Percentiles rank a stretch among this genome's conserved stretches.
Evolutionary conservation across 2,329 filamentous ascomycete genomes (phyloP).

Genomic region (Claviceps sorghi): DNA sequence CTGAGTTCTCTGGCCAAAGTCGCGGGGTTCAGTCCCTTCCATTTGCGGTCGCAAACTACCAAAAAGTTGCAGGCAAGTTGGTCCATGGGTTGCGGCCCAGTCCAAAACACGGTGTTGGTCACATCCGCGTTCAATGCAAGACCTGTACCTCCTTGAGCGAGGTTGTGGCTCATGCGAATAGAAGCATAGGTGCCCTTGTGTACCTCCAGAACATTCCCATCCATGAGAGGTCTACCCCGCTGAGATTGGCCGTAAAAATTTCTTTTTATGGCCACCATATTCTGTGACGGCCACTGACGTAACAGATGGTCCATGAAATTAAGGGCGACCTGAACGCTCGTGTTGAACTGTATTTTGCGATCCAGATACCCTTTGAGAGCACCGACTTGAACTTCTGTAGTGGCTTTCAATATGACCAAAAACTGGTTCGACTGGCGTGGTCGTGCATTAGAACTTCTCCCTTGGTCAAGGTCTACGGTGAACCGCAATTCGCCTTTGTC

Average conservation of each 20-base stretch:
- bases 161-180: slow-evolving; percentile 53
- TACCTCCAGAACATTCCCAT: slow-evolving; percentile 47
- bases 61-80: slow-evolving; percentile 22
- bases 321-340: slow-evolving; percentile 60
- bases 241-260: slow-evolving; percentile 57
- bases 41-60: slow-evolving; percentile 15
- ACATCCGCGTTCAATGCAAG: slow-evolving; percentile 82
- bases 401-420: slow-evolving; percentile 46
- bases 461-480: slow-evolving; percentile 58
- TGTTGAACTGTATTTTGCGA: slow-evolving; percentile 45
- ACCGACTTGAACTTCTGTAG: slow-evolving; percentile 53
- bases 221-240: slow-evolving; percentile 39
- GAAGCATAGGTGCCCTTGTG: slow-evolving; percentile 85
- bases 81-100: slow-evolving; percentile 23
- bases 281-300: slow-evolving; percentile 58
- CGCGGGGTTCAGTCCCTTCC: slow-evolving; percentile 13
- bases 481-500: slow-evolving; percentile 38
- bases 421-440: slow-evolving; percentile 33
- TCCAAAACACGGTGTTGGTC: slow-evolving; percentile 84
- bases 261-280: slow-evolving; percentile 59
- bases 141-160: slow-evolving; percentile 36
- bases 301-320: slow-evolving; percentile 87
- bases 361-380: slow-evolving; percentile 52
- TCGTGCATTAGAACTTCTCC: slow-evolving; percentile 28
- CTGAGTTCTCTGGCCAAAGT: slow-evolving; percentile 18